Evolutionary conservation across 805 yeast genomes (phyloP).

Genomic region (Ogataea salicorniae): DNA sequence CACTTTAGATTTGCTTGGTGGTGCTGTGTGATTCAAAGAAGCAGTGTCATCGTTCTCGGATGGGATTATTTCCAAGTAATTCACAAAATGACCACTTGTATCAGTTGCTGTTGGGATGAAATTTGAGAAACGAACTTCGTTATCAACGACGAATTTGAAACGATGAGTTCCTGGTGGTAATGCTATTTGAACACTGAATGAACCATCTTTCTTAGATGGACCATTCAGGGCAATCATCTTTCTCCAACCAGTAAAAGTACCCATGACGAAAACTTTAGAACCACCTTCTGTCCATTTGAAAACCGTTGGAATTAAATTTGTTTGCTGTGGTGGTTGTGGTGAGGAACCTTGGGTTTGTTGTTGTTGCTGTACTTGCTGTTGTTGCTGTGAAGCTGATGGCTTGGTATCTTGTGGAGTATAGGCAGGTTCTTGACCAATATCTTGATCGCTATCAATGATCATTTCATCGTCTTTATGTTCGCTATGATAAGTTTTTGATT

Average conservation of each 20-base stretch:
- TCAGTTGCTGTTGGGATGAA: slow-evolving; percentile 95
- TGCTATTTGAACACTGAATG: slow-evolving; percentile 64
- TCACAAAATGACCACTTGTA: slow-evolving; percentile 92
- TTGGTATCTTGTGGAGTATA: slow-evolving; percentile 11
- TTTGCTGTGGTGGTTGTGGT: slow-evolving; percentile 16
- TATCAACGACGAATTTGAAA: slow-evolving; percentile 89
- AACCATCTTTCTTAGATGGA: slow-evolving; percentile 43
- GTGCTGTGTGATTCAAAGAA: slow-evolving; percentile 12
- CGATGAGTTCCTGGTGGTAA: slow-evolving; percentile 90
- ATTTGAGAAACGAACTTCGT: slow-evolving; percentile 85
- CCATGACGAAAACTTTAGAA: slow-evolving; percentile 88
- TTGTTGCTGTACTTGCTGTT: slow-evolving; percentile 1
- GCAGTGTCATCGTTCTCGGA: slow-evolving; percentile 25
- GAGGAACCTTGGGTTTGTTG: neutral
- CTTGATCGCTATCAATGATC: slow-evolving; percentile 25
- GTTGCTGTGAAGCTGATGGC: slow-evolving; percentile 3
- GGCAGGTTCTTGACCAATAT: slow-evolving; percentile 19
- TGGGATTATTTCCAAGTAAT: slow-evolving; percentile 69
- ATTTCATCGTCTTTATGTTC: slow-evolving; percentile 28
- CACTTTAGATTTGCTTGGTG: slow-evolving; percentile 19
- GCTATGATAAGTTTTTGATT: slow-evolving; percentile 35
- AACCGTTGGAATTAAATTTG: slow-evolving; percentile 46
- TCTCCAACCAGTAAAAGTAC: slow-evolving; percentile 97
- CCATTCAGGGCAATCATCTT: slow-evolving; percentile 85
- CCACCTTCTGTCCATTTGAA: slow-evolving; percentile 98